Conservation (phyloP, 805 yeast genomes). For the Yamadazyma laniorum region DNA sequence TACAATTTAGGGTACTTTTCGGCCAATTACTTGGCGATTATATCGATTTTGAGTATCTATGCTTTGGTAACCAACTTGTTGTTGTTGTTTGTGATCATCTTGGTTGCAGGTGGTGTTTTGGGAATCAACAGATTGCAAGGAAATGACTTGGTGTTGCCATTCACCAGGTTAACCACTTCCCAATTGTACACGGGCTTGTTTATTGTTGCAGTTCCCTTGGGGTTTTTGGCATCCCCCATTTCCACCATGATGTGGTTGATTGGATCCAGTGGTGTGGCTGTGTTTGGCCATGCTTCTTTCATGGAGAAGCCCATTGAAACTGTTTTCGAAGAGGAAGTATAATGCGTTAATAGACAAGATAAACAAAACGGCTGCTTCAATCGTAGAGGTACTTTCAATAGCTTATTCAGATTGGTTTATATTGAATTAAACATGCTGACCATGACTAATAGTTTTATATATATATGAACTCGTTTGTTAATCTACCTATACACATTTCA, state of each 20-base stretch:
- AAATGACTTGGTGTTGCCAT: constrained; percentile 73
- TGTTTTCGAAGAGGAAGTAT: constrained; percentile 80
- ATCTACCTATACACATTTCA: no score
- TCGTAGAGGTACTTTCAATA: no score
- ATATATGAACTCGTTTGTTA: constrained; percentile 2
- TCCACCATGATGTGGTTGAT: constrained; percentile 89
- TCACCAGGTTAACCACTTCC: constrained; percentile 68
- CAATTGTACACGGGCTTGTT: constrained; percentile 83
- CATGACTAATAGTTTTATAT: constrained; percentile 6
- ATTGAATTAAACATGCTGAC: constrained; percentile 10
- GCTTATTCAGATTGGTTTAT: constrained; percentile 2
- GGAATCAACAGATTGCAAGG: constrained; percentile 82
- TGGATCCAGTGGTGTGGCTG: constrained; percentile 77
- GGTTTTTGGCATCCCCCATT: constrained; percentile 85
- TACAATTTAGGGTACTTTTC: constrained; percentile 86
- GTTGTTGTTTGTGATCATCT: constrained; percentile 73
- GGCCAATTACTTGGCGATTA: constrained; percentile 77
- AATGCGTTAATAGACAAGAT: constrained; percentile 7
- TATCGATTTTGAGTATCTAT: constrained; percentile 72
- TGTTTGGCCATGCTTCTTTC: constrained; percentile 82
- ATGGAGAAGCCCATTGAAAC: constrained; percentile 96
- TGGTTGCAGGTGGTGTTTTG: constrained; percentile 70
- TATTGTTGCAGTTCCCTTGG: constrained; percentile 74
- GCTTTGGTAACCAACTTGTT: constrained; percentile 84
- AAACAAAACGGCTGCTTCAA: no score